Percentiles rank a stretch among this genome's conserved stretches.
Evolutionary conservation across 768 basidiomycete species (phyloP).

Genomic region (Podaxis carcinomalis): DNA sequence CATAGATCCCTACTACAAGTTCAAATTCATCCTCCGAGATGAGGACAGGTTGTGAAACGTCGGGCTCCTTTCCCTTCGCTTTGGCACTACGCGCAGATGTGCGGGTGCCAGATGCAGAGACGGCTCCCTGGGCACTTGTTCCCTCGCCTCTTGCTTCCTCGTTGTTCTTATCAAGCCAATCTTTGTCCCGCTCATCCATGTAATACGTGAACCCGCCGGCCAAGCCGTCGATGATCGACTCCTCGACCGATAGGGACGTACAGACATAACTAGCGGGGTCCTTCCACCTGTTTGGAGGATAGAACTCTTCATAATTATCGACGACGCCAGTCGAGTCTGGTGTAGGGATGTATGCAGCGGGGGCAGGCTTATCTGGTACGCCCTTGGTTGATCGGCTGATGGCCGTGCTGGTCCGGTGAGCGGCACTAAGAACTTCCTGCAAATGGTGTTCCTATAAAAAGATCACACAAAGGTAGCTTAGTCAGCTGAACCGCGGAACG

Average conservation of each 20-base stretch:
- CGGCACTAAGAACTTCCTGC: slow-evolving; percentile 45
- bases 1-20: slow-evolving; percentile 90
- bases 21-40: slow-evolving; percentile 94
- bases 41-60: slow-evolving; percentile 53
- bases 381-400: slow-evolving; percentile 20
- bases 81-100: slow-evolving; percentile 68
- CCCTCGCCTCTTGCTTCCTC: slow-evolving; percentile 83
- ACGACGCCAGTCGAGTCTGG: slow-evolving; percentile 85
- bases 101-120: slow-evolving; percentile 49
- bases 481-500: slow-evolving; percentile 47
- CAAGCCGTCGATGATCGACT: slow-evolving; percentile 55
- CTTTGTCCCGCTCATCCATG: slow-evolving; percentile 94
- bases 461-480: slow-evolving; percentile 22
- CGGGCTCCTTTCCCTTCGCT: slow-evolving; percentile 82
- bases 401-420: slow-evolving; percentile 24
- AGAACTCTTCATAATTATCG: slow-evolving; percentile 74
- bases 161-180: slow-evolving; percentile 93
- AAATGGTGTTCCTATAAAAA: slow-evolving; percentile 48
- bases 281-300: slow-evolving; percentile 63
- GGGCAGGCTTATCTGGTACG: slow-evolving; percentile 30
- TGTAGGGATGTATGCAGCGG: slow-evolving; percentile 82
- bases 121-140: slow-evolving; percentile 69
- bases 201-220: slow-evolving; percentile 80
- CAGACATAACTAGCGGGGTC: slow-evolving; percentile 77
- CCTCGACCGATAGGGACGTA: slow-evolving; percentile 85